A percentile compares a stretch with the other conserved stretches of the same genome.
Conservation (phyloP, 2,329 filamentous ascomycete genomes). For the Alternaria arbusti region DNA sequence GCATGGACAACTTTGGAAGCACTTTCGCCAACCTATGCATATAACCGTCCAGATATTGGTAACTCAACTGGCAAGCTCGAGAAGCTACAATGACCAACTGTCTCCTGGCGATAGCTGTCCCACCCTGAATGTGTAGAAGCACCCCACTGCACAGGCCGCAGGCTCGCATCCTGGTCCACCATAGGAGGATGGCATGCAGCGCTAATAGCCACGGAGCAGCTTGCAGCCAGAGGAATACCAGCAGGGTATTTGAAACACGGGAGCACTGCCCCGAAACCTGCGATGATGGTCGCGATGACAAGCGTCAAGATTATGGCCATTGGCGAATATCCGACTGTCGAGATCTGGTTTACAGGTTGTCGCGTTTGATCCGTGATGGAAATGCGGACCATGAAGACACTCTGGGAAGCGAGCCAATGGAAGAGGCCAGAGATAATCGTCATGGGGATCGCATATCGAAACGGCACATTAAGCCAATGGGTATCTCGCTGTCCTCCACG, state of each 20-base stretch:
- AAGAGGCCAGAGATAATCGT: conserved; percentile 39
- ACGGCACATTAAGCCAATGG: conserved; percentile 53
- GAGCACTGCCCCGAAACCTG: not conserved
- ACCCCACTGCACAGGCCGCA: not conserved
- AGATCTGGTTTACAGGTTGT: not conserved
- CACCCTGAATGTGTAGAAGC: not conserved
- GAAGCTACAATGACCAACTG: not conserved
- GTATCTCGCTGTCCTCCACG: conserved; percentile 48
- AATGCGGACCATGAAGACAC: conserved; percentile 49
- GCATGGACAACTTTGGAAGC: not conserved
- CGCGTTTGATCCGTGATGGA: not conserved
- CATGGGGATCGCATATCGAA: conserved; percentile 47
- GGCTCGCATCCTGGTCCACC: not conserved
- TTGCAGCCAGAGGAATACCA: not conserved
- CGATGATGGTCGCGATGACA: not conserved
- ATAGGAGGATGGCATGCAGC: not conserved
- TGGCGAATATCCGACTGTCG: not conserved
- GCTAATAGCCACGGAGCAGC: not conserved
- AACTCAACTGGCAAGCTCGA: not conserved
- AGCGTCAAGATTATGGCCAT: not conserved
- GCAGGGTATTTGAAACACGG: not conserved
- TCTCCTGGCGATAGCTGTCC: not conserved
- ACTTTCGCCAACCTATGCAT: not conserved
- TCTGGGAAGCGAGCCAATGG: conserved; percentile 55
- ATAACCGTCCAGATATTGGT: not conserved